Conservation (phyloP, 805 yeast genomes). For the Kluyveromyces starmeri region DNA sequence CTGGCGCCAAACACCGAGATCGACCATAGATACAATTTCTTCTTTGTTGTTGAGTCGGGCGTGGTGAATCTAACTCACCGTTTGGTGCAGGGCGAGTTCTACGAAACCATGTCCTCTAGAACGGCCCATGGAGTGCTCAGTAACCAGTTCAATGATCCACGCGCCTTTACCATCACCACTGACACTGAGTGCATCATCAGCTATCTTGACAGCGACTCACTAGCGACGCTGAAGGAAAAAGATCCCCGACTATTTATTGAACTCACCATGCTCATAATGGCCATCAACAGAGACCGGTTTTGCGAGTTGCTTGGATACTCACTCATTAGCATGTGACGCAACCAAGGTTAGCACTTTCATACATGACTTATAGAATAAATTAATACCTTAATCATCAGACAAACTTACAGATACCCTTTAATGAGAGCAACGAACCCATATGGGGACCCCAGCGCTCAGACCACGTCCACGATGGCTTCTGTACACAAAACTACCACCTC, state of each 20-base stretch:
- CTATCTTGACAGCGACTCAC: conserved; percentile 44
- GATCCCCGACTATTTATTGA: conserved; percentile 55
- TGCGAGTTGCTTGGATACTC: conserved; percentile 71
- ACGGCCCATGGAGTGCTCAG: conserved; percentile 44
- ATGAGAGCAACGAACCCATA: no score
- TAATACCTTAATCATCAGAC: no score
- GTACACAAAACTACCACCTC: background rate
- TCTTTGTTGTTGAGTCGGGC: conserved; percentile 53
- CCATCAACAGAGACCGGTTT: conserved; percentile 60
- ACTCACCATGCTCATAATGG: conserved; percentile 49
- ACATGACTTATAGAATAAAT: no score
- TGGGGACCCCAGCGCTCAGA: no score
- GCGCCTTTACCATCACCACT: conserved; percentile 40
- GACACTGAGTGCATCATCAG: conserved; percentile 61
- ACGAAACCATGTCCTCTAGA: conserved; percentile 42
- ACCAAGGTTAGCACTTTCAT: no score
- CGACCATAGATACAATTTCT: conserved; percentile 27
- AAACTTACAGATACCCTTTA: no score
- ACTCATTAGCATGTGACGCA: conserved; percentile 43
- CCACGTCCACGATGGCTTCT: no score
- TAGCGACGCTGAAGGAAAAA: conserved; percentile 38
- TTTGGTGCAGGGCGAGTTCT: conserved; percentile 35
- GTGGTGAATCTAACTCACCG: conserved; percentile 43
- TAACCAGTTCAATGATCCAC: conserved; percentile 27
- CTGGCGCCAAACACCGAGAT: conserved; percentile 43